phyloP scores from a whole-genome alignment of 441 rosid species.

The Eruca vesicaria region DNA sequence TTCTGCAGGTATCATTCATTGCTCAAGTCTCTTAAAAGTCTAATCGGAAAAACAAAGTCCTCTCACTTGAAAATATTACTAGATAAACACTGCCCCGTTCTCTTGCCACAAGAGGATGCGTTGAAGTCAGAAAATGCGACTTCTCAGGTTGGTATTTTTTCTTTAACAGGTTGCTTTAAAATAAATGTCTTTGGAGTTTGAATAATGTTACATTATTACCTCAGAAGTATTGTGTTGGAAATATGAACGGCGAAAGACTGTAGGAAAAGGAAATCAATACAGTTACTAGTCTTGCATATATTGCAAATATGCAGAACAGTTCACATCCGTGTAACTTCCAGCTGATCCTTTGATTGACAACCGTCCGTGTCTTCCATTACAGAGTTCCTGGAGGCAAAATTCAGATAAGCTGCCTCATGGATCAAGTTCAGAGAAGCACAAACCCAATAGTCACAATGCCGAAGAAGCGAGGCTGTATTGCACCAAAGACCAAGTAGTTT shows the following conservation, averaged over 20 bases:
- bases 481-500: constrained; percentile 65
- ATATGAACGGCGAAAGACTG: neutral
- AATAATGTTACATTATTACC: neutral
- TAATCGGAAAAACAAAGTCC: constrained; percentile 49
- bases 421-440: constrained; percentile 24
- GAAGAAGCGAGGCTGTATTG: constrained; percentile 50
- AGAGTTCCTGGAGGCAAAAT: constrained; percentile 24
- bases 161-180: neutral
- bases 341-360: neutral
- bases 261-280: neutral
- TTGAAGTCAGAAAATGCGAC: constrained; percentile 26
- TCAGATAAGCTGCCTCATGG: constrained; percentile 24
- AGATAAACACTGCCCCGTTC: constrained; percentile 64
- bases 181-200: neutral
- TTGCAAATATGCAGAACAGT: neutral
- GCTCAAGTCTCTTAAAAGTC: constrained; percentile 51
- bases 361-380: neutral
- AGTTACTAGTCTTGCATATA: constrained; percentile 1
- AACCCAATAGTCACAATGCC: constrained; percentile 26
- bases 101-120: constrained; percentile 34
- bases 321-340: constrained; percentile 6
- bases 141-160: constrained; percentile 45
- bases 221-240: neutral
- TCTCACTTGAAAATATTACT: constrained; percentile 60
- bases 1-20: constrained; percentile 61